Evolutionary conservation across 1,139 yeast genomes (phyloP), one percentile per base, ranked within the genome.

Genomic region (Blastobotrys petasosporus): DNA sequence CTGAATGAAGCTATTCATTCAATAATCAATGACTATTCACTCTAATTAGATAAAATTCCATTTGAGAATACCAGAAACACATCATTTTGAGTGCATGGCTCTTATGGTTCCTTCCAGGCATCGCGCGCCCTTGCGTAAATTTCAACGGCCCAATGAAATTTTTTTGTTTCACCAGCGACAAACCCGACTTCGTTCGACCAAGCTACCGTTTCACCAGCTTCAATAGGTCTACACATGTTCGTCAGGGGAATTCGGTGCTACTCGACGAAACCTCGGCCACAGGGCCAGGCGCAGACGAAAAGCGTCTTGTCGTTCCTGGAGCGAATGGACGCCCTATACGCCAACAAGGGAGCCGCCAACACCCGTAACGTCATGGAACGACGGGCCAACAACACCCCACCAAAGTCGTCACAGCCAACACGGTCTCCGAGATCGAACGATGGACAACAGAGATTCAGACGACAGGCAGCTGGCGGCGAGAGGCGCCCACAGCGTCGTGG

Each of bases 241-340:
- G 12, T 39, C 6, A 31, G 38, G 10, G 33, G 33, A 31, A 13
- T 31, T 7, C 31, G 47, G 29, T 28, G 39, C 13, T 44, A 44
- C 17, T 44, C 47, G 33, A 30, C 41, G 17, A 32, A 42, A 29
- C 43, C 25, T 20, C 37, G 20, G 25, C 20, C 43, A 16, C 29
- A 38, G 34, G 43, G 43, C 7, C 40, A 37, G 40, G 29, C n/a
- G 10, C 25, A 33, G 16, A 23, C 12, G 30, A 11, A 34, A 16
- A 11, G 12, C 8, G 36, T 46, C 25, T 15, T 39, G 41, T 46
- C 49, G 32, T 46, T 46, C 39, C 32, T 46, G 41, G 49, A 46
- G 28, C 43, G 49, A n/a, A 46, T 46, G 49, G 49, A 46, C 30
- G 41, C 41, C 16, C 41, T 46, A 7, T 42, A 46, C 13, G 38